Evolutionary conservation across 495 filamentous ascomycete species (phyloP).

Genomic region (Mycothermus thermophilus): DNA sequence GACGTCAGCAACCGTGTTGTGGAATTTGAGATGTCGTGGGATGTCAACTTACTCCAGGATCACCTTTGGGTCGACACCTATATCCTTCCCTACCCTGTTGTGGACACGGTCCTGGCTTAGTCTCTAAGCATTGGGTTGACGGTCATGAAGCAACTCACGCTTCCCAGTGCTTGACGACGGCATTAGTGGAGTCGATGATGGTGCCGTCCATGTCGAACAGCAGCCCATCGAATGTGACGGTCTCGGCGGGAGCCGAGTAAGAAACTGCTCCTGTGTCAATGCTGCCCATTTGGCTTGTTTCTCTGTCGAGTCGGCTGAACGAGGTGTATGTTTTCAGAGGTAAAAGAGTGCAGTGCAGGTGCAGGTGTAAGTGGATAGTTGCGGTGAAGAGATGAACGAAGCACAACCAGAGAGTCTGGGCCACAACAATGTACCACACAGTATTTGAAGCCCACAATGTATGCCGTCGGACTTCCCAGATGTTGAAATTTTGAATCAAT

Average conservation of each 20-base stretch:
- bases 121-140: conserved; percentile 4
- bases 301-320: not conserved
- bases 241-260: conserved; percentile 47
- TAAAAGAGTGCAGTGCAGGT: not conserved
- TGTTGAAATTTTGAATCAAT: no score
- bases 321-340: not conserved
- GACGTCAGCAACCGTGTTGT: not conserved
- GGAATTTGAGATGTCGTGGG: not conserved
- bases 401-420: no score
- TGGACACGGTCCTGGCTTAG: not conserved
- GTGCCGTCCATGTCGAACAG: conserved; percentile 91
- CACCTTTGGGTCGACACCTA: conserved; percentile 64
- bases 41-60: conserved; percentile 45
- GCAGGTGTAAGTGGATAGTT: not conserved
- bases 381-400: not conserved
- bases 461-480: no score
- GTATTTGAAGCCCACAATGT: no score
- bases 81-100: conserved; percentile 60
- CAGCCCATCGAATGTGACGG: conserved; percentile 56
- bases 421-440: no score
- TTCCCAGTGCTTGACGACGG: conserved; percentile 88
- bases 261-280: conserved; percentile 1
- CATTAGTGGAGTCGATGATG: conserved; percentile 65
- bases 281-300: conserved; percentile 11
- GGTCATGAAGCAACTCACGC: conserved; percentile 36